phyloP scores from a whole-genome alignment of 345 rosid species.

The Aquilaria yunnanensis region DNA sequence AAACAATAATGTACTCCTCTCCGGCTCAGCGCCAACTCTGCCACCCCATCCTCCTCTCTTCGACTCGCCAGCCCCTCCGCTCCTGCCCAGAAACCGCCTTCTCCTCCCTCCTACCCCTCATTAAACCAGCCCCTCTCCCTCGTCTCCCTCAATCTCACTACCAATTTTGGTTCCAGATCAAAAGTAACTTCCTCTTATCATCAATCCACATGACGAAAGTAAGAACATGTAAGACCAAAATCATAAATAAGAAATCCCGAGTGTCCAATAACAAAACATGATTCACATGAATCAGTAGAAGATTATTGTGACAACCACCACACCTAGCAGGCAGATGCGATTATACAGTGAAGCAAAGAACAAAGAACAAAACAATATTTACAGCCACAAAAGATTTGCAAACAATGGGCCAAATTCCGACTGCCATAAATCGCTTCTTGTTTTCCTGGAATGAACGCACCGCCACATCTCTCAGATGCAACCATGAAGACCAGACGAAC shows the following conservation, averaged over 20 bases:
- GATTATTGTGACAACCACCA: slow-evolving; percentile 30
- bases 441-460: slow-evolving; percentile 83
- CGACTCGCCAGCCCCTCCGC: slow-evolving; percentile 44
- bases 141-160: slow-evolving; percentile 75
- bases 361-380: too few species aligned
- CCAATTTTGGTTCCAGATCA: slow-evolving; percentile 38
- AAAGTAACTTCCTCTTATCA: slow-evolving; percentile 48
- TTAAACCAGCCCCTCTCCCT: slow-evolving; percentile 88
- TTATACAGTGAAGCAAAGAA: too few species aligned
- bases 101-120: slow-evolving; percentile 48
- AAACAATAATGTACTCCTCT: slow-evolving; percentile 10
- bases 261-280: too few species aligned
- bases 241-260: too few species aligned
- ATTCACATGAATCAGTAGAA: slow-evolving; percentile 54
- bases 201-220: too few species aligned
- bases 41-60: slow-evolving; percentile 44
- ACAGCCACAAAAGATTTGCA: too few species aligned
- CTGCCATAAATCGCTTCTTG: slow-evolving; percentile 53
- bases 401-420: too few species aligned
- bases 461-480: slow-evolving; percentile 66
- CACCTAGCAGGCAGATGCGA: slow-evolving; percentile 55
- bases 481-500: slow-evolving; percentile 12
- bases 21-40: slow-evolving; percentile 54
- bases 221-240: too few species aligned
- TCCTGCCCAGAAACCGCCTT: slow-evolving; percentile 45